phyloP scores from a whole-genome alignment of 78 protist species.

The Creolimax fragrantissima region DNA sequence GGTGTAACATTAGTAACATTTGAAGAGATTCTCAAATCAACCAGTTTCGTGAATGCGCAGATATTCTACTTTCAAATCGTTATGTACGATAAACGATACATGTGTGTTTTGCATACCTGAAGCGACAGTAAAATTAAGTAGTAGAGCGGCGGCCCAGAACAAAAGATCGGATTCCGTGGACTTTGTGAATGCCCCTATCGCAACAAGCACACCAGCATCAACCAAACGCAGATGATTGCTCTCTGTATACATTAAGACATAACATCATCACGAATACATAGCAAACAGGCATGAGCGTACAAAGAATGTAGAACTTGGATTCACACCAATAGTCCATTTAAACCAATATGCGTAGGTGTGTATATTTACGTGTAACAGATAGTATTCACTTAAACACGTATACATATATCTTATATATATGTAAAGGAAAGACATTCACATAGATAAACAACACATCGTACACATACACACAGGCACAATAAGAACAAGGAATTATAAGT shows the following conservation, averaged over 20 bases:
- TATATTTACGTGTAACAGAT: not conserved
- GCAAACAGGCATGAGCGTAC: no score
- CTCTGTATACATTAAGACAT: not conserved
- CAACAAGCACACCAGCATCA: not conserved
- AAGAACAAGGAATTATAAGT: no score
- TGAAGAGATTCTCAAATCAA: no score
- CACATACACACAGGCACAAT: no score
- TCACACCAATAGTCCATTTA: no score
- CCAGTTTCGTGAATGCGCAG: no score
- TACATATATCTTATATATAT: not conserved
- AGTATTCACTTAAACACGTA: not conserved
- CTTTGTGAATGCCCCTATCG: not conserved
- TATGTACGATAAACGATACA: no score
- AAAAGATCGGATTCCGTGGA: not conserved
- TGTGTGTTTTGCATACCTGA: no score
- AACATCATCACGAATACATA: not conserved
- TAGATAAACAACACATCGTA: no score
- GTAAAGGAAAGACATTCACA: not conserved
- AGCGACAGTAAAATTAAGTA: not conserved
- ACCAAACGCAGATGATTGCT: not conserved
- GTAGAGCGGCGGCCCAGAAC: slow-evolving; percentile 22
- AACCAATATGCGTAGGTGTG: not conserved
- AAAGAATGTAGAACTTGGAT: no score
- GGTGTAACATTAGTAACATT: no score
- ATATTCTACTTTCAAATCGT: no score